Conservation (phyloP, 306 rosid species). For the Medicago ruthenica region DNA sequence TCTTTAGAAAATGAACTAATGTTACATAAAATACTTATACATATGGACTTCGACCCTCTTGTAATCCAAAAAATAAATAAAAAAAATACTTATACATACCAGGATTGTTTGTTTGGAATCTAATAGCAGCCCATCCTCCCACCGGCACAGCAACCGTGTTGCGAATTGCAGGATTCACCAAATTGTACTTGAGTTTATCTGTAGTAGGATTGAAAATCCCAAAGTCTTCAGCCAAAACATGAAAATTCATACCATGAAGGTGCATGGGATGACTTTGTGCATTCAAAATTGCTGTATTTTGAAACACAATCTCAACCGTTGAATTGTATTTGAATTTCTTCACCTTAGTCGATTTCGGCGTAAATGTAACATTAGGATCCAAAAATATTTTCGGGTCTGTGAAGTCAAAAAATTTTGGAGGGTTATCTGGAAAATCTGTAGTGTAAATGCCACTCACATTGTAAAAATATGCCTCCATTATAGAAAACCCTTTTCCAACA, state of each 20-base stretch:
- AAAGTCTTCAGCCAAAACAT: conserved; percentile 42
- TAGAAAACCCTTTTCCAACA: conserved; percentile 42
- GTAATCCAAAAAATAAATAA: too few species aligned
- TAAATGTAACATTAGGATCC: conserved; percentile 8
- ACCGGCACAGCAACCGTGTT: conserved; percentile 62
- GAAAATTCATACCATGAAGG: conserved; percentile 28
- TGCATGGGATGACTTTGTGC: conserved; percentile 42
- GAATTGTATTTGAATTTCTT: conserved; percentile 62
- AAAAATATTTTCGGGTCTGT: conserved; percentile 32
- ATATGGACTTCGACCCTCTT: too few species aligned
- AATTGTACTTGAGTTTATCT: conserved; percentile 41
- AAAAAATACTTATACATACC: not conserved
- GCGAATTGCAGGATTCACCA: conserved; percentile 49
- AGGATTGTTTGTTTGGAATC: conserved; percentile 56
- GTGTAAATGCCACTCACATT: conserved; percentile 50
- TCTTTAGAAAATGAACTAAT: not conserved
- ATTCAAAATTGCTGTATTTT: conserved; percentile 52
- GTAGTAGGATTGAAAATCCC: conserved; percentile 45
- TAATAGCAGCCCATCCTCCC: conserved; percentile 60
- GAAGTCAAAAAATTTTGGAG: conserved; percentile 52
- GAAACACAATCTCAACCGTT: conserved; percentile 64
- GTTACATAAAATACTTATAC: not conserved
- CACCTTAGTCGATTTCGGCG: conserved; percentile 58
- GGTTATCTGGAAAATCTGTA: conserved; percentile 57
- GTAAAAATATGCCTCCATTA: conserved; percentile 57